Evolutionary conservation across 345 rosid species (phyloP).

Genomic region (Draba incana): DNA sequence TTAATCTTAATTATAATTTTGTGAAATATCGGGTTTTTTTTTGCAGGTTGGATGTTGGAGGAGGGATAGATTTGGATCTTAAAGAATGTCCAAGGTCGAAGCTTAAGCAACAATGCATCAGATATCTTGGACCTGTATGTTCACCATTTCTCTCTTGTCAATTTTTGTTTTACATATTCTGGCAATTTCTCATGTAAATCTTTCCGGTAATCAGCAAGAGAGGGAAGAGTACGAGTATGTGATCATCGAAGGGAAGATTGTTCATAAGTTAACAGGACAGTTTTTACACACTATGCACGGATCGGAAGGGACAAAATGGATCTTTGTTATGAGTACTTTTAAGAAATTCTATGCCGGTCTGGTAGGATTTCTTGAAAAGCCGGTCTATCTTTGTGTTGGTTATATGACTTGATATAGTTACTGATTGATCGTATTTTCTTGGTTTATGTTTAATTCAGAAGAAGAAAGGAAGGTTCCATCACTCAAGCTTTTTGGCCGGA

Average conservation of each 20-base stretch:
- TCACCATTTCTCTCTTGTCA: background rate
- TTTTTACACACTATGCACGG: conserved; percentile 59
- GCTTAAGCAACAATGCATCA: conserved; percentile 79
- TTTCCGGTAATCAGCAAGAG: conserved; percentile 65
- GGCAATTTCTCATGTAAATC: background rate
- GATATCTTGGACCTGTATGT: conserved; percentile 93
- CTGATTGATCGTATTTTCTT: background rate
- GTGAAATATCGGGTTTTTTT: background rate
- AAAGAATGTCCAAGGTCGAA: conserved; percentile 62
- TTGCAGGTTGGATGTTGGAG: conserved; percentile 87
- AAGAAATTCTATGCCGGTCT: conserved; percentile 72
- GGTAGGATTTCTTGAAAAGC: conserved; percentile 48
- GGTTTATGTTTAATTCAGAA: conserved; percentile 54
- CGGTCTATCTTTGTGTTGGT: background rate
- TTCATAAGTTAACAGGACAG: conserved; percentile 59
- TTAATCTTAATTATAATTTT: background rate
- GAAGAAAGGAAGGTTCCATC: conserved; percentile 91
- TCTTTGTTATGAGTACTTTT: conserved; percentile 85
- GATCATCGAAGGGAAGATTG: conserved; percentile 63
- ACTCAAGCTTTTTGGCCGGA: conserved; percentile 96
- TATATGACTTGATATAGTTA: background rate
- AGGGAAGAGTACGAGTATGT: conserved; percentile 74
- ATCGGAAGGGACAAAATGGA: conserved; percentile 61
- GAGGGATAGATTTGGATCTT: conserved; percentile 77
- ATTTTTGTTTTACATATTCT: background rate